Conservation (phyloP, 164 flowering plant species). For the Aristolochia californica region DNA sequence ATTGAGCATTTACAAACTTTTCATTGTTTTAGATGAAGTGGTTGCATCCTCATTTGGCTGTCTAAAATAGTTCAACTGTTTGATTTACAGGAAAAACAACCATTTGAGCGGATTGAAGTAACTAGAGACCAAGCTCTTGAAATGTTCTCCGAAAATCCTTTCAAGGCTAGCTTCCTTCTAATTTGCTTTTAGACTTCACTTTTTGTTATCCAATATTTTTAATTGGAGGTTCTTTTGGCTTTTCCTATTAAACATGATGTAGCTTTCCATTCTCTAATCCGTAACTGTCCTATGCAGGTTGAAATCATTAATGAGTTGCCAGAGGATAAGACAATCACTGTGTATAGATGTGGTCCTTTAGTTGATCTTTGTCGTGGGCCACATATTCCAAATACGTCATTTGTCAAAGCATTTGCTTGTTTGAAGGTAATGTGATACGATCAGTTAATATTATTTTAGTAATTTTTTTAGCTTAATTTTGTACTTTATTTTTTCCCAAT, state of each 20-base stretch:
- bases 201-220: not conserved
- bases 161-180: constrained; percentile 45
- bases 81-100: constrained; percentile 73
- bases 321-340: constrained; percentile 92
- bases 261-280: not conserved
- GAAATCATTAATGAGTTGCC: constrained; percentile 90
- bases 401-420: constrained; percentile 85
- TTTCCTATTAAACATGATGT: not conserved
- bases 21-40: too few relatives aligned
- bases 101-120: constrained; percentile 97
- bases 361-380: constrained; percentile 99
- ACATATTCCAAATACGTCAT: constrained; percentile 96
- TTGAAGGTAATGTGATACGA: constrained; percentile 47
- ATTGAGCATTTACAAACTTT: too few relatives aligned
- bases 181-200: not conserved
- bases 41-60: not conserved
- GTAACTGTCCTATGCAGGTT: constrained; percentile 28
- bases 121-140: constrained; percentile 84
- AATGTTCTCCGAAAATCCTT: constrained; percentile 81
- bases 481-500: too few relatives aligned
- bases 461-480: not conserved
- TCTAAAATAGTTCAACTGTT: not conserved
- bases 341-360: constrained; percentile 97
- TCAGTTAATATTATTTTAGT: not conserved
- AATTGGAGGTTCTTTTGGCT: not conserved